phyloP scores from a whole-genome alignment of 108 stramenopile species.

The Parietichytrium sp. region DNA sequence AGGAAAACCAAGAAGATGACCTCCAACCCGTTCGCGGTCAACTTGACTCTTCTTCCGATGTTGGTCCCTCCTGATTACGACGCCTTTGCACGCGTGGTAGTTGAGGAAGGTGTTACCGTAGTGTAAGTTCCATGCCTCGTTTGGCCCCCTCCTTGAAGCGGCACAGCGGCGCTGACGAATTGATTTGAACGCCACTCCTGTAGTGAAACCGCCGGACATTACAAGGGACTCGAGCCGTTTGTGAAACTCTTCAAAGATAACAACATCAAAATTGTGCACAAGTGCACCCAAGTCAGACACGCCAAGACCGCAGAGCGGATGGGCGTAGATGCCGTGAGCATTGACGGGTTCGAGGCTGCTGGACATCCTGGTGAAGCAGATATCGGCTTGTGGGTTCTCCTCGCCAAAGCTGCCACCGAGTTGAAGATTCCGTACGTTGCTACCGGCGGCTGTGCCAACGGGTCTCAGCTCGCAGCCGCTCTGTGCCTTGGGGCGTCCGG shows the following conservation, averaged over 20 bases:
- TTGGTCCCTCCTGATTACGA: slow-evolving; percentile 39
- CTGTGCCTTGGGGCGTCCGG: slow-evolving; percentile 54
- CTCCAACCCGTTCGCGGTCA: slow-evolving; percentile 53
- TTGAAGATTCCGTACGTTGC: slow-evolving; percentile 51
- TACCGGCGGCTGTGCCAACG: slow-evolving; percentile 51
- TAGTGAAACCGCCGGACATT: slow-evolving; percentile 35
- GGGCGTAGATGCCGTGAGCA: slow-evolving; percentile 52
- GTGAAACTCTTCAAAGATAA: slow-evolving; percentile 53
- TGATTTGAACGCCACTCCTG: no score
- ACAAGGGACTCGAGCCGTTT: slow-evolving; percentile 43
- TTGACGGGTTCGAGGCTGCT: slow-evolving; percentile 61
- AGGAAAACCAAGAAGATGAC: slow-evolving; percentile 43
- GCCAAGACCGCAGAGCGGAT: slow-evolving; percentile 54
- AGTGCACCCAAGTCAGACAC: slow-evolving; percentile 58
- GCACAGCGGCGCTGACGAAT: no score
- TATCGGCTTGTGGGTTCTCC: slow-evolving; percentile 57
- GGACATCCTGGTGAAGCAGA: slow-evolving; percentile 62
- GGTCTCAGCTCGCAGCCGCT: slow-evolving; percentile 51
- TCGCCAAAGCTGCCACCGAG: slow-evolving; percentile 51
- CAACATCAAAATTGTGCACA: slow-evolving; percentile 56
- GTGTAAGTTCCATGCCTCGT: no score
- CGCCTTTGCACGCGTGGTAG: slow-evolving; percentile 3
- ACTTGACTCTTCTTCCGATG: slow-evolving; percentile 58
- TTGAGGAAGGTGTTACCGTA: slow-evolving; percentile 4
- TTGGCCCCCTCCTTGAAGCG: no score